Base-by-base conservation (phyloP, 495 filamentous ascomycete species). In the Lepidopterella palustris region DNA sequence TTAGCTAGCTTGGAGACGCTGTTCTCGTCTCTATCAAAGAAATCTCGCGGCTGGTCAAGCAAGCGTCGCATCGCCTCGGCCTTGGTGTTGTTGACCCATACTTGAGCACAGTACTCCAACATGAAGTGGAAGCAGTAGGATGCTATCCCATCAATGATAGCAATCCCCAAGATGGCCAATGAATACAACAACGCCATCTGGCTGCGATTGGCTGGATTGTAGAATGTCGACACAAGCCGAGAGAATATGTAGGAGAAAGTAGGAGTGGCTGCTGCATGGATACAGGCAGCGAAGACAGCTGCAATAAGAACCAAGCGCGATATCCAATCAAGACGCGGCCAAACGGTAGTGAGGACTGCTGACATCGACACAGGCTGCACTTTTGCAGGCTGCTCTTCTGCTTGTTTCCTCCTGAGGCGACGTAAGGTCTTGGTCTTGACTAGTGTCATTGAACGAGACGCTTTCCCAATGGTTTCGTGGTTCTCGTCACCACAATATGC, bases 211-310 rank as follows among this genome's bases (percentile, higher is more conserved):
- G 65, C 68, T 9, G 74, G 57, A 5, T 79, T 60, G 68, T 84
- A 90, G 69, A 95, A 88, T 0, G 86, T 83, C 5, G 71, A 70
- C 1, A 96, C 77, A 0, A 98, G 79, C 55, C 86, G 79, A 2
- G 91, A 81, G 35, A 98, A 86, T 29, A 88, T 76, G 60, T 79
- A 89, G 0, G 88, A 87, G 70, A 96, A 97, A 0, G 83, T 70
- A 0, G 93, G 92, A 0, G 85, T 92, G 42, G 82, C 78, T 28
- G 78, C 80, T 8, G 87, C 86, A 55, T 89, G 85, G 0, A 85
- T 63, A 5, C 87, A 64, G 3, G 87, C 82, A 29, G 79, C 76
- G 2, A 80, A 29, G 28, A 89, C 75, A 0, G 87, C 90, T 2
- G 82, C 49, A 3, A 87, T 26, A 0, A 96, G 73, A 40, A 83